phyloP scores from a whole-genome alignment of 2,329 filamentous ascomycete species.

The Cladosporium sp. region DNA sequence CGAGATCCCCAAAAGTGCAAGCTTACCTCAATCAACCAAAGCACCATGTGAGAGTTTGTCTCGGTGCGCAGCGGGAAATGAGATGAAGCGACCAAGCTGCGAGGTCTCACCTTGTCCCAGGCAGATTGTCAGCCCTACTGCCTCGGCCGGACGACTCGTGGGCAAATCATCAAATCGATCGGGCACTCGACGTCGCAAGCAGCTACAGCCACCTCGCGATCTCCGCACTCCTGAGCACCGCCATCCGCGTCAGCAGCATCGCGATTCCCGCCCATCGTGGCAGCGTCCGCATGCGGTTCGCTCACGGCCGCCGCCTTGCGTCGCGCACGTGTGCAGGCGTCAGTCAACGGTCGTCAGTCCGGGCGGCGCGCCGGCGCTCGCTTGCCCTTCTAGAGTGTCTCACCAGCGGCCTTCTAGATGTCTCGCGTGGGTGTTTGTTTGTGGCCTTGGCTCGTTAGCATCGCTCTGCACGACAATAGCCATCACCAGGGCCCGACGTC shows the following conservation, averaged over 20 bases:
- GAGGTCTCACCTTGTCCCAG: conserved; percentile 1
- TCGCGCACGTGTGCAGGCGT: conserved; percentile 4
- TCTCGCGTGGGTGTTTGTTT: conserved; percentile 1
- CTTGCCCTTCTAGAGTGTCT: conserved; percentile 8
- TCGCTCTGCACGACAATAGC: conserved; percentile 9
- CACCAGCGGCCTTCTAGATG: conserved; percentile 5
- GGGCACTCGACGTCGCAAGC: too few species aligned
- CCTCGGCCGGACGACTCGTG: neutral
- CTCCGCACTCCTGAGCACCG: neutral
- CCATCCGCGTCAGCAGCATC: neutral
- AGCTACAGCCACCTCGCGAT: too few species aligned
- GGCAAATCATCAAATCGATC: neutral
- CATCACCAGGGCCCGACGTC: neutral
- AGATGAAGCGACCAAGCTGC: neutral
- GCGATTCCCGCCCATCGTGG: neutral
- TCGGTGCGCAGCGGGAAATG: conserved; percentile 5
- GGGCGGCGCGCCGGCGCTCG: neutral
- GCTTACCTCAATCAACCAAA: neutral
- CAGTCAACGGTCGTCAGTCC: too few species aligned
- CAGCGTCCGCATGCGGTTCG: neutral
- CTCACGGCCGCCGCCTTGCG: neutral
- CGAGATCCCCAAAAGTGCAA: too few species aligned
- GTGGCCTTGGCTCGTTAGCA: conserved; percentile 1
- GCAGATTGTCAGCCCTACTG: neutral
- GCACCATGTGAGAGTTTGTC: conserved; percentile 1